These are phyloP conservation scores for Nadsonia fulvescens DNA, from an alignment of 805 yeast species.

Conservation along the genomic window DNA sequence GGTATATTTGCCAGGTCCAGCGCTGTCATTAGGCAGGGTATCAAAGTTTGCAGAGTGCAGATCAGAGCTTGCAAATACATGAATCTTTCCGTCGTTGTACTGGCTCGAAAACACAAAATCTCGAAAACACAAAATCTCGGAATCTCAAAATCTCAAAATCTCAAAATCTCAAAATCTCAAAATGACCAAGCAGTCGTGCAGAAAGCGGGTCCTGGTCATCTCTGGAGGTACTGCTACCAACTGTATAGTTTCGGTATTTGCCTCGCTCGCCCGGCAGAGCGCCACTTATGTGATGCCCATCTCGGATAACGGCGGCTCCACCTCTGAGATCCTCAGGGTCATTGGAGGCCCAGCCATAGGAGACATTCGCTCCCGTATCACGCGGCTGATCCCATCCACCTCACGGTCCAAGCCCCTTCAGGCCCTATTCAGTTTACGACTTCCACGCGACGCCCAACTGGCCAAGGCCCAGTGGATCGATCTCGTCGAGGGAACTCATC, in stretches of 20 bases:
- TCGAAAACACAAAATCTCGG: too few relatives aligned
- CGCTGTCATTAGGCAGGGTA: too few relatives aligned
- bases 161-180: too few relatives aligned
- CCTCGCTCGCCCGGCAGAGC: constrained; percentile 20
- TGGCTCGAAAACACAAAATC: too few relatives aligned
- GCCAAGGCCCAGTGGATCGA: constrained; percentile 63
- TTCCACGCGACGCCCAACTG: constrained; percentile 26
- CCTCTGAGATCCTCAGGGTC: constrained; percentile 70
- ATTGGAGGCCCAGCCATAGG: constrained; percentile 95
- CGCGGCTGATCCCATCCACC: constrained; percentile 42
- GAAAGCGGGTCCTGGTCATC: constrained; percentile 10
- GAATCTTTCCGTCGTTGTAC: too few relatives aligned
- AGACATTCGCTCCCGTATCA: constrained; percentile 68
- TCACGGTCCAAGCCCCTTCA: constrained; percentile 15
- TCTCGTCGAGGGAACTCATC: constrained; percentile 65
- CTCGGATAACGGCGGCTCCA: constrained; percentile 88
- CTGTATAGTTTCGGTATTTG: constrained; percentile 44
- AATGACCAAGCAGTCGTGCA: too few relatives aligned
- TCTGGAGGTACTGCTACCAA: constrained; percentile 51
- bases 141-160: too few relatives aligned
- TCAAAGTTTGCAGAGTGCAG: too few relatives aligned
- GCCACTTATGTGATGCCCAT: constrained; percentile 63
- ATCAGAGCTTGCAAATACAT: too few relatives aligned
- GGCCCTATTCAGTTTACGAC: constrained; percentile 29
- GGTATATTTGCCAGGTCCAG: too few relatives aligned